Conservation (phyloP, 2,329 filamentous ascomycete species). For the Fusarium irregulare region DNA sequence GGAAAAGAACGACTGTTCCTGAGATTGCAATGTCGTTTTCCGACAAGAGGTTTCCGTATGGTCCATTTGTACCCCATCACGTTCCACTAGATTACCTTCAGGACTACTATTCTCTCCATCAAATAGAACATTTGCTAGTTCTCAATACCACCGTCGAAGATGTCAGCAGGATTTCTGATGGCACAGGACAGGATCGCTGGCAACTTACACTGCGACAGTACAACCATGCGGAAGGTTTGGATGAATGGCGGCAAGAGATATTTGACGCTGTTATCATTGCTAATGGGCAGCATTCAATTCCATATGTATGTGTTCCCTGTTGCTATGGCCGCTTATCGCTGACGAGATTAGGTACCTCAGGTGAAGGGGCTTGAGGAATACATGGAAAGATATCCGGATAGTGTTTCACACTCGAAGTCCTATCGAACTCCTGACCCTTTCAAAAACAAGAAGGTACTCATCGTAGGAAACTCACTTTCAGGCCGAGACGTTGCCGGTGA, state of each 20-base stretch:
- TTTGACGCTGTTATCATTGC: background rate
- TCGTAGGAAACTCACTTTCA: background rate
- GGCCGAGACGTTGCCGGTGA: background rate
- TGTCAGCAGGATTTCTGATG: background rate
- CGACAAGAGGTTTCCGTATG: background rate
- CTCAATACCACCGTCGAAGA: background rate
- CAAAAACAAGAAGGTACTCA: background rate
- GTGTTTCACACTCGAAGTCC: background rate
- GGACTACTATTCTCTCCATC: background rate
- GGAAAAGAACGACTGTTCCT: background rate
- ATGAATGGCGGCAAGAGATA: conserved; percentile 2
- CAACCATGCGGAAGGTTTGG: background rate
- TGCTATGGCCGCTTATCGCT: background rate
- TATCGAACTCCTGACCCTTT: background rate
- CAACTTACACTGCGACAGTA: background rate
- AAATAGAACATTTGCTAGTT: background rate
- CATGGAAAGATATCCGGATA: background rate
- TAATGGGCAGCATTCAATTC: background rate
- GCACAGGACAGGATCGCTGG: background rate
- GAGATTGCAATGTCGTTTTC: conserved; percentile 1
- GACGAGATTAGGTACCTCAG: background rate
- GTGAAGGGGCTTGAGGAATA: background rate
- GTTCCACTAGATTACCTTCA: background rate
- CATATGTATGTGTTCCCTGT: background rate
- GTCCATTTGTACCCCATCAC: background rate